Conservation (phyloP, 2,329 filamentous ascomycete species). For the Calonectria crousiana region DNA sequence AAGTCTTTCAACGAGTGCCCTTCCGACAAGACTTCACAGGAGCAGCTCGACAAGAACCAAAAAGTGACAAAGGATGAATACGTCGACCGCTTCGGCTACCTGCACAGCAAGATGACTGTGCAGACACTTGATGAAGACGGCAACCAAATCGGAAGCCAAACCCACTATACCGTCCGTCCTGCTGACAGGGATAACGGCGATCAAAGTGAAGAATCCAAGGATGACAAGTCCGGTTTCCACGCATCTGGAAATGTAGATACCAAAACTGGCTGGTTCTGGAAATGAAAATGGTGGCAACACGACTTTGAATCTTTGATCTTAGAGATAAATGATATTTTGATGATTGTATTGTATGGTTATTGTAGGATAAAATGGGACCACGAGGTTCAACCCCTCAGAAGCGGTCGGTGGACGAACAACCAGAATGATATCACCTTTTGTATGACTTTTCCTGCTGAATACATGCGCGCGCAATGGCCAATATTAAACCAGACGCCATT, state of each 20-base stretch:
- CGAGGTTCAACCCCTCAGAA: neutral
- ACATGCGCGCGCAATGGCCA: neutral
- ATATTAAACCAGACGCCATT: conserved; percentile 23
- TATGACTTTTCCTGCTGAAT: neutral
- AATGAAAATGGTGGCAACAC: conserved; percentile 38
- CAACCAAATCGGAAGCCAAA: conserved; percentile 54
- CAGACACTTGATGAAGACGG: conserved; percentile 57
- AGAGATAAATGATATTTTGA: conserved; percentile 29
- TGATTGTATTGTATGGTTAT: neutral
- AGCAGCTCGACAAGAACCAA: conserved; percentile 43
- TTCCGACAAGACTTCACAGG: conserved; percentile 23
- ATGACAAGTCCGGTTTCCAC: conserved; percentile 30
- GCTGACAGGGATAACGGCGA: conserved; percentile 38
- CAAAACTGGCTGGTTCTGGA: conserved; percentile 57
- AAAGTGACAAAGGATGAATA: conserved; percentile 55
- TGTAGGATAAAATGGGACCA: conserved; percentile 8
- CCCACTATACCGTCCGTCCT: conserved; percentile 49
- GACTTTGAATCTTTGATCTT: conserved; percentile 23
- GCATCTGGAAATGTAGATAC: conserved; percentile 38
- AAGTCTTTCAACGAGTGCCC: conserved; percentile 48
- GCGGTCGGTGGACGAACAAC: neutral
- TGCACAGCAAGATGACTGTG: conserved; percentile 56
- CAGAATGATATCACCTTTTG: neutral
- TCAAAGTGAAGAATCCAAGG: conserved; percentile 10
- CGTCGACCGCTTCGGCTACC: conserved; percentile 57